Evolutionary conservation across 805 yeast species (phyloP).

Genomic region (Yamadazyma scolyti): DNA sequence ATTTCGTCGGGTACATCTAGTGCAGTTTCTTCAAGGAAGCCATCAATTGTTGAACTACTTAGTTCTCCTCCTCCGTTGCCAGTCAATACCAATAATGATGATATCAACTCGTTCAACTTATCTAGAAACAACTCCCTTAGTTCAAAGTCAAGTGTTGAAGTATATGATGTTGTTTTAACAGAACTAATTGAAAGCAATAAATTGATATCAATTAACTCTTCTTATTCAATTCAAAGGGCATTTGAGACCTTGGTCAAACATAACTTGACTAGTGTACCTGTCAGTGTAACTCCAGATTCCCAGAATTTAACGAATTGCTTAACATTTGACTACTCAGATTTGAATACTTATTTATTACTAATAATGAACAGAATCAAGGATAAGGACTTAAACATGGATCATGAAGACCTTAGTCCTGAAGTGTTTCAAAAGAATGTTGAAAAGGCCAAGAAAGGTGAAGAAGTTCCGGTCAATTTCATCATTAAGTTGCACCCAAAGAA

Average conservation of each 20-base stretch:
- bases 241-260: slow-evolving; percentile 71
- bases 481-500: slow-evolving; percentile 82
- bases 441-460: slow-evolving; percentile 80
- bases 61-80: slow-evolving; percentile 74
- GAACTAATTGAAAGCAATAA: slow-evolving; percentile 79
- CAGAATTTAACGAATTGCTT: slow-evolving; percentile 55
- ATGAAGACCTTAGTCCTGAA: slow-evolving; percentile 24
- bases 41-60: slow-evolving; percentile 71
- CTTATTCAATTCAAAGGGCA: slow-evolving; percentile 79
- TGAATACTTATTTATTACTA: slow-evolving; percentile 79
- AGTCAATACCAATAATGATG: slow-evolving; percentile 30
- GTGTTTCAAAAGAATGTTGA: slow-evolving; percentile 31
- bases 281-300: slow-evolving; percentile 34
- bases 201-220: slow-evolving; percentile 63
- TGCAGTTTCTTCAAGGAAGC: slow-evolving; percentile 33
- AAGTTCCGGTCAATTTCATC: slow-evolving; percentile 88
- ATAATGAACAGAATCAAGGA: slow-evolving; percentile 67
- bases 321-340: slow-evolving; percentile 88
- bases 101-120: slow-evolving; percentile 34
- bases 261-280: slow-evolving; percentile 85
- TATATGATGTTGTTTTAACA: slow-evolving; percentile 68
- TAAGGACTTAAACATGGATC: slow-evolving; percentile 31
- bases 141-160: slow-evolving; percentile 39
- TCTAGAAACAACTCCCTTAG: slow-evolving; percentile 32
- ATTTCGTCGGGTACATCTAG: slow-evolving; percentile 9